phyloP scores from a whole-genome alignment of 2,329 filamentous ascomycete genomes.

The Elsinoe batatas region DNA sequence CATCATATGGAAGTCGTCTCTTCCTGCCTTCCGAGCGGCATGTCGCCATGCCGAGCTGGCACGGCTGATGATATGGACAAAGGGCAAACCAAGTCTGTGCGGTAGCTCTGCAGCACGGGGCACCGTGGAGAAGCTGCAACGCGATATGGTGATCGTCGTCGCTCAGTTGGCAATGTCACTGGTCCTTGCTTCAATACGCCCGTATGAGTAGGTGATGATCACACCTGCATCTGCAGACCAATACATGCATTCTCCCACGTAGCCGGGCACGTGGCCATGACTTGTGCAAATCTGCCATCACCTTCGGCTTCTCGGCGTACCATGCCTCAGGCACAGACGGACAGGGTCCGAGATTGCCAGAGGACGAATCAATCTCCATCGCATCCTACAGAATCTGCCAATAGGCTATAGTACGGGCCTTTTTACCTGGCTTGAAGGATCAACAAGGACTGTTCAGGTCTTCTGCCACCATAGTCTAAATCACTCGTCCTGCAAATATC shows the following conservation, averaged over 20 bases:
- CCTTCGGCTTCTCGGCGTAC: background rate
- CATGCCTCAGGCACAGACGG: constrained; percentile 1
- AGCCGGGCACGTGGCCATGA: constrained; percentile 10
- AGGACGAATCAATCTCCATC: background rate
- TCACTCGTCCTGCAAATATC: background rate
- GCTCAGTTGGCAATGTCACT: background rate
- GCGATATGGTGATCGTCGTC: background rate
- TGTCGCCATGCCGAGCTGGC: background rate
- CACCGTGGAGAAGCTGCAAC: background rate
- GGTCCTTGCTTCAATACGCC: background rate
- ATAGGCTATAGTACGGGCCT: background rate
- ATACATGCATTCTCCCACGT: background rate
- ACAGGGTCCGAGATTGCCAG: background rate
- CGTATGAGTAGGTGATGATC: background rate
- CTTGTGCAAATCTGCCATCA: background rate
- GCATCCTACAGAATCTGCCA: constrained; percentile 4
- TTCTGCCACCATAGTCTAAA: constrained; percentile 3
- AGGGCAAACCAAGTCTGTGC: constrained; percentile 9
- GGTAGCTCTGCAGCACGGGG: constrained; percentile 1
- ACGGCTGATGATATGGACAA: background rate
- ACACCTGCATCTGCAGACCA: background rate
- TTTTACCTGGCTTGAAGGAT: constrained; percentile 3
- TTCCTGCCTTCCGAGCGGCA: background rate
- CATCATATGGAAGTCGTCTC: background rate
- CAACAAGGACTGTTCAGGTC: constrained; percentile 7